Conservation (phyloP, 441 rosid species). For the Jatropha multifida region DNA sequence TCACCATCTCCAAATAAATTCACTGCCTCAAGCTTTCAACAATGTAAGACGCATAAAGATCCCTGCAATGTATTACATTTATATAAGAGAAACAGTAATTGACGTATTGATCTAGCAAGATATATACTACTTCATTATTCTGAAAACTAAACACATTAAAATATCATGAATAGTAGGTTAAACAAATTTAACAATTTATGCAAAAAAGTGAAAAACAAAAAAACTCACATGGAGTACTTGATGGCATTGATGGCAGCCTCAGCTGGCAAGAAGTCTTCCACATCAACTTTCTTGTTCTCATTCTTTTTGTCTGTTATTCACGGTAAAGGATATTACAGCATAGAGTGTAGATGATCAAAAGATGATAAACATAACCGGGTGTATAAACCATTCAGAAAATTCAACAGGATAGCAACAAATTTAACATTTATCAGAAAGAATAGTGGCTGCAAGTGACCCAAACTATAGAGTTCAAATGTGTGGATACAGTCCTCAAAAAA, state of each 20-base stretch:
- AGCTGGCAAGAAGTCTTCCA: constrained; percentile 87
- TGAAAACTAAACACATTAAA: not conserved
- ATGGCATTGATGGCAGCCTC: constrained; percentile 73
- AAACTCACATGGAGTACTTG: constrained; percentile 80
- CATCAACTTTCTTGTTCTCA: constrained; percentile 94
- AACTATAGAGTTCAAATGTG: not conserved
- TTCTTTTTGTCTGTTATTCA: constrained; percentile 81
- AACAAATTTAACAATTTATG: not conserved
- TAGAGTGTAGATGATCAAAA: not conserved
- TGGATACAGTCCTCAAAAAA: constrained; percentile 99
- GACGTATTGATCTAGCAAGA: not conserved
- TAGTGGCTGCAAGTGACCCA: constrained; percentile 15
- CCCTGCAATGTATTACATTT: constrained; percentile 51
- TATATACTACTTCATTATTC: not conserved
- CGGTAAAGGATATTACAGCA: constrained; percentile 32
- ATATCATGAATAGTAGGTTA: not conserved
- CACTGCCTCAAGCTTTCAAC: constrained; percentile 88
- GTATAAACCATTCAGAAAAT: not conserved
- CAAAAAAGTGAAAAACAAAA: not conserved
- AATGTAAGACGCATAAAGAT: constrained; percentile 88
- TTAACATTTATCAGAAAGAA: not conserved
- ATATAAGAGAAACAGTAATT: not conserved
- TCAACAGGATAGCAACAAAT: not conserved
- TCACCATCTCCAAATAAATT: constrained; percentile 6
- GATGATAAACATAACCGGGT: not conserved